Conservation (phyloP, 1,284 basidiomycete species). For the Porodaedalea pini region DNA sequence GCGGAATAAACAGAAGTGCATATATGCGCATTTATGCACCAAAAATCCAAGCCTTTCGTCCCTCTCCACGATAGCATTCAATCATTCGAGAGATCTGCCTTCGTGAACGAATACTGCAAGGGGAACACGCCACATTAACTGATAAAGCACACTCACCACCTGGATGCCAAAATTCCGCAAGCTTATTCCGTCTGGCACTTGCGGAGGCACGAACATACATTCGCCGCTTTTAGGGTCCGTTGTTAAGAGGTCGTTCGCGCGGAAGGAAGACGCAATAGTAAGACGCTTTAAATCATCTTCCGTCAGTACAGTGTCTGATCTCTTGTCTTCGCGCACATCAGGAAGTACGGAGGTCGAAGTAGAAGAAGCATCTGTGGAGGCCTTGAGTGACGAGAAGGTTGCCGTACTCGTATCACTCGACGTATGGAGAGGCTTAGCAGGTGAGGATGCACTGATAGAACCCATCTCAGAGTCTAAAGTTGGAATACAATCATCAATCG, state of each 20-base stretch:
- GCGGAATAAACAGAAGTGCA: background rate
- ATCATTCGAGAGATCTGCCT: background rate
- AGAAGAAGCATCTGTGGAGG: background rate
- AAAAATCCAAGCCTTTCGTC: background rate
- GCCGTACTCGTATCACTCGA: slow-evolving; percentile 2
- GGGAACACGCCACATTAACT: slow-evolving; percentile 12
- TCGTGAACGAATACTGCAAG: background rate
- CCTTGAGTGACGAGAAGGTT: slow-evolving; percentile 4
- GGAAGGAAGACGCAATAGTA: slow-evolving; percentile 36
- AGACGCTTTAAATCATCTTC: slow-evolving; percentile 8
- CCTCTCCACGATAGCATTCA: background rate
- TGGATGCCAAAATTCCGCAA: slow-evolving; percentile 82
- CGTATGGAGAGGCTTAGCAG: background rate
- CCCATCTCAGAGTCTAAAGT: background rate
- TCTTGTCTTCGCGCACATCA: background rate
- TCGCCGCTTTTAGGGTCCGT: slow-evolving; percentile 39
- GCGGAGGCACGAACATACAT: slow-evolving; percentile 55
- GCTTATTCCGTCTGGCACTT: slow-evolving; percentile 71
- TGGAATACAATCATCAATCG: slow-evolving; percentile 21
- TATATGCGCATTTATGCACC: background rate
- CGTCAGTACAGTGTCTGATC: background rate
- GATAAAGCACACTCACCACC: slow-evolving; percentile 51
- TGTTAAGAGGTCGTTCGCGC: slow-evolving; percentile 36
- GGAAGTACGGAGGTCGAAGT: background rate
- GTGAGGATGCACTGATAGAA: background rate